Evolutionary conservation across 2,329 filamentous ascomycete genomes (phyloP).

Genomic region (Alternaria consortialis): DNA sequence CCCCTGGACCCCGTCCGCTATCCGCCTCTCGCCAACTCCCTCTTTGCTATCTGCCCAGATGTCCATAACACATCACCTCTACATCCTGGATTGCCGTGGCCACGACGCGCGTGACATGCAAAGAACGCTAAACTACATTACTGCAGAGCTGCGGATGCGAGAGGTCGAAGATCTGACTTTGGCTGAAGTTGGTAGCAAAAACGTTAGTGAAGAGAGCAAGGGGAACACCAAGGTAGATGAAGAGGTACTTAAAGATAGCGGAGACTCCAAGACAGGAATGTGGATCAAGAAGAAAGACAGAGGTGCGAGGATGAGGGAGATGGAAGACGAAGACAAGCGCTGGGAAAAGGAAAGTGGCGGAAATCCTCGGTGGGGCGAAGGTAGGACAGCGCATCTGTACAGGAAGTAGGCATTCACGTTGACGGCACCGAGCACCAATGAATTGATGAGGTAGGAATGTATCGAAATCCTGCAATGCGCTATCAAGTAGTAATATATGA

Average conservation of each 20-base stretch:
- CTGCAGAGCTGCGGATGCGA: neutral
- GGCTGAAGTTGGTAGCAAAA: neutral
- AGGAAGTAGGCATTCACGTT: neutral
- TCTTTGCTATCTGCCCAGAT: neutral
- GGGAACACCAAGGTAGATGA: neutral
- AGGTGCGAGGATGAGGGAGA: neutral
- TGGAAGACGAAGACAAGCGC: slow-evolving; percentile 1
- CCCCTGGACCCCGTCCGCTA: neutral
- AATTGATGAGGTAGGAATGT: neutral
- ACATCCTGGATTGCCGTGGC: slow-evolving; percentile 9
- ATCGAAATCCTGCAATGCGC: neutral
- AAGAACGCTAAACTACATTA: slow-evolving; percentile 2
- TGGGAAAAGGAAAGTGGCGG: slow-evolving; percentile 2
- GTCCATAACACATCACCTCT: slow-evolving; percentile 1
- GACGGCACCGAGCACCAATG: neutral
- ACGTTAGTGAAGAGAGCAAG: neutral
- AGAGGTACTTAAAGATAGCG: neutral
- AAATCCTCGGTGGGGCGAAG: slow-evolving; percentile 4
- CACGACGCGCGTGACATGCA: slow-evolving; percentile 12
- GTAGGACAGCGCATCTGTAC: neutral
- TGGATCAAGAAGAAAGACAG: slow-evolving; percentile 3
- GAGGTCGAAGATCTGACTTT: neutral
- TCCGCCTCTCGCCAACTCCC: neutral
- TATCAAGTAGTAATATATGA: slow-evolving; percentile 3
- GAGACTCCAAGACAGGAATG: neutral